A percentile compares a stretch with the other conserved stretches of the same genome.
Conservation (phyloP, 441 rosid species). For the Syzygium syzygioides region DNA sequence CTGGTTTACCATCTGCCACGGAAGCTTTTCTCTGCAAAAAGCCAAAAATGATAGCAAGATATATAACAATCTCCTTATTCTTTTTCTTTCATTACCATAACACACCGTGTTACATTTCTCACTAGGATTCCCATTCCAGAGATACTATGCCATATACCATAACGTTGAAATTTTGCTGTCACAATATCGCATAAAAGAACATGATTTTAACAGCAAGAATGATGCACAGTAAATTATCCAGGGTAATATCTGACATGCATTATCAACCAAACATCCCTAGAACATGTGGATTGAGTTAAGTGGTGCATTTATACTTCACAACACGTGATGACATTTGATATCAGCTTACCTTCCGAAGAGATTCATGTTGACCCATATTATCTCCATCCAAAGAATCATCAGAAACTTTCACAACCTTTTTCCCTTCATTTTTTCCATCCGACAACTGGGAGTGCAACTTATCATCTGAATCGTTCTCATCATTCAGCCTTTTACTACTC, state of each 20-base stretch:
- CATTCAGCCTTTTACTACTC: conserved; percentile 49
- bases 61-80: background rate
- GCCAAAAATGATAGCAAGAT: conserved; percentile 10
- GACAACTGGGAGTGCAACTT: conserved; percentile 20
- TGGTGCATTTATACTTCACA: background rate
- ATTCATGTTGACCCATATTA: conserved; percentile 17
- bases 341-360: conserved; percentile 64
- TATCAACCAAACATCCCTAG: background rate
- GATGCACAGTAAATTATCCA: background rate
- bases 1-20: conserved; percentile 29
- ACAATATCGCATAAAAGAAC: background rate
- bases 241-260: background rate
- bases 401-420: conserved; percentile 27
- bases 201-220: background rate
- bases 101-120: background rate
- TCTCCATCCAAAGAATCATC: conserved; percentile 31
- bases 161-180: background rate
- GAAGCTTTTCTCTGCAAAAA: conserved; percentile 60
- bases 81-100: background rate
- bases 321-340: background rate
- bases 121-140: background rate
- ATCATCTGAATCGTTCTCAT: conserved; percentile 28
- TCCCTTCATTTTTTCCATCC: conserved; percentile 18
- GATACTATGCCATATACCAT: background rate
- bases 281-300: background rate